These are phyloP conservation scores for Exsudoporus frostii DNA, from an alignment of 768 basidiomycete species.

Conservation along the genomic window DNA sequence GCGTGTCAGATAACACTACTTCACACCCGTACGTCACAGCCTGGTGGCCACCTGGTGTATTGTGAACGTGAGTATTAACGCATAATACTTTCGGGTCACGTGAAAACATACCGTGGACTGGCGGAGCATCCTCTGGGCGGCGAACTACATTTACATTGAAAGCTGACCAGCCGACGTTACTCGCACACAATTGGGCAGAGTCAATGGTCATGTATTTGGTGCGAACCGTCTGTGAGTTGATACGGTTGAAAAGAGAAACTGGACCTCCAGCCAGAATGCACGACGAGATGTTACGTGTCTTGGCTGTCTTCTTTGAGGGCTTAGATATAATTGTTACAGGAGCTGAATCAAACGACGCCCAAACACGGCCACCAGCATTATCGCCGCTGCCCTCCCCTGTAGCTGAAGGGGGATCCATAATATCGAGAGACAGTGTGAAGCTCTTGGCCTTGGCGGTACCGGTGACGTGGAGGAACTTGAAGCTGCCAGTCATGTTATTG, in stretches of 20 bases:
- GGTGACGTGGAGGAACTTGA: constrained; percentile 89
- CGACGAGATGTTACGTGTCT: constrained; percentile 87
- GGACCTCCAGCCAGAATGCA: constrained; percentile 89
- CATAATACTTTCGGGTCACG: constrained; percentile 45
- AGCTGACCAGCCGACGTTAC: constrained; percentile 89
- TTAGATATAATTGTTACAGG: constrained; percentile 95
- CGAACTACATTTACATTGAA: constrained; percentile 91
- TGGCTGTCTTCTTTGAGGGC: constrained; percentile 95
- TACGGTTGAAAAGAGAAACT: constrained; percentile 91
- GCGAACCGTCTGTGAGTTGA: constrained; percentile 94
- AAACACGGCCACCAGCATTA: constrained; percentile 57
- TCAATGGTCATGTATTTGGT: constrained; percentile 98
- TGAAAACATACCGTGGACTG: constrained; percentile 60
- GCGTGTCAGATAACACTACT: constrained; percentile 79
- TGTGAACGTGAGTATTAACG: constrained; percentile 39
- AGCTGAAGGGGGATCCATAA: constrained; percentile 67
- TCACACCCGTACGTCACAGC: constrained; percentile 92
- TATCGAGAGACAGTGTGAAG: constrained; percentile 82
- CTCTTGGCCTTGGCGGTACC: constrained; percentile 88
- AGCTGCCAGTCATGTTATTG: constrained; percentile 80
- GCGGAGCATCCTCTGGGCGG: constrained; percentile 60
- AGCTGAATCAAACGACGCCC: constrained; percentile 90
- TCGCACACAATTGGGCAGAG: constrained; percentile 78
- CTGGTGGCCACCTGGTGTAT: constrained; percentile 57
- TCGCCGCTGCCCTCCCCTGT: constrained; percentile 36